Evolutionary conservation across 2,329 filamentous ascomycete species (phyloP).

Genomic region (Fusarium sterilihyphosum): DNA sequence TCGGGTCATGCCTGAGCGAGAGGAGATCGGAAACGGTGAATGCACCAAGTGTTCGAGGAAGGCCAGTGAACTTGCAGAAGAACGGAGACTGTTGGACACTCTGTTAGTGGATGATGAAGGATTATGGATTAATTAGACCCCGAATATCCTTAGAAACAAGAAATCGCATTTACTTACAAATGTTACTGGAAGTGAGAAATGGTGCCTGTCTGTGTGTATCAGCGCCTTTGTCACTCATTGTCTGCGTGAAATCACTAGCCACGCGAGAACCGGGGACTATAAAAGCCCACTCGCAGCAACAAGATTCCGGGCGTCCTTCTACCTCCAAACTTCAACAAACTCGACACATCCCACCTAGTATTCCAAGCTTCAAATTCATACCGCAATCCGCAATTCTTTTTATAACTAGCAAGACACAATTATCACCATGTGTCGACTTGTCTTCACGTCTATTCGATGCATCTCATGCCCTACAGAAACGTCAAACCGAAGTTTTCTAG

Average conservation of each 20-base stretch:
- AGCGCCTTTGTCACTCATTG: too few relatives aligned
- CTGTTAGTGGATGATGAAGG: background rate
- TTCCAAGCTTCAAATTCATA: accelerated
- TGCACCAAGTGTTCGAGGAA: background rate
- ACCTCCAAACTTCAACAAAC: background rate
- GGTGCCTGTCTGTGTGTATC: accelerated
- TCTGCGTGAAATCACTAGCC: accelerated
- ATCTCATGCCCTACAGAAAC: background rate
- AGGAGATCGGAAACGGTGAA: background rate
- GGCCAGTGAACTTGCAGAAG: background rate
- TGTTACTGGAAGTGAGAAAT: too few relatives aligned
- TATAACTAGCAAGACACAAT: accelerated
- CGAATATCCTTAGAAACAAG: too few relatives aligned
- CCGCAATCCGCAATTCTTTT: accelerated
- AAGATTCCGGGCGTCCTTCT: accelerated
- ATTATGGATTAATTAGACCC: background rate
- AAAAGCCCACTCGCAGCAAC: accelerated
- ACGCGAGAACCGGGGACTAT: accelerated
- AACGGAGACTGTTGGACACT: background rate
- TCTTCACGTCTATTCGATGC: background rate
- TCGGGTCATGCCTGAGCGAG: accelerated
- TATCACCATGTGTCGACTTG: background rate
- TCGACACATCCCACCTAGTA: accelerated
- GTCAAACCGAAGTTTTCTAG: background rate
- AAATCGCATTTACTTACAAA: background rate